These are phyloP conservation scores for Achaetomium macrosporum DNA, from an alignment of 2,329 filamentous ascomycete species.

Conservation along the genomic window DNA sequence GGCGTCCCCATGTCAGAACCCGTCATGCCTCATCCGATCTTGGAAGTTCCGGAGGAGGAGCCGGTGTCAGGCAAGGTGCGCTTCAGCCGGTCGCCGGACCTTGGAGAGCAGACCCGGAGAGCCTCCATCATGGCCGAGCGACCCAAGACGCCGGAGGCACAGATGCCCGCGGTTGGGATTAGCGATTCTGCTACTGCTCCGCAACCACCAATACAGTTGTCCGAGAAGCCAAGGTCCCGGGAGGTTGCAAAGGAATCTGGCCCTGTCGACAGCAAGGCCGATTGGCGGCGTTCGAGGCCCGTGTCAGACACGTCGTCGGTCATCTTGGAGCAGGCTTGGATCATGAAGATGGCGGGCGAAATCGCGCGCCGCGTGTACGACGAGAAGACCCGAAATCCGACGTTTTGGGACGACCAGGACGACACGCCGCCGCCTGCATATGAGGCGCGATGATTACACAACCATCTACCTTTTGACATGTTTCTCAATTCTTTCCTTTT, in stretches of 20 bases:
- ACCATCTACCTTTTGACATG: neutral
- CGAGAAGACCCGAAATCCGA: slow-evolving; percentile 60
- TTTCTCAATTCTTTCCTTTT: slow-evolving; percentile 8
- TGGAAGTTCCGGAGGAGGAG: slow-evolving; percentile 53
- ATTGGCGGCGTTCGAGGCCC: slow-evolving; percentile 29
- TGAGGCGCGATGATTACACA: slow-evolving; percentile 36
- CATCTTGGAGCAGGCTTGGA: slow-evolving; percentile 77
- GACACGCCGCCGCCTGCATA: slow-evolving; percentile 58
- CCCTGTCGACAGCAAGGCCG: slow-evolving; percentile 26
- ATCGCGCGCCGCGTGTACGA: slow-evolving; percentile 84
- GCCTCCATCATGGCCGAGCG: slow-evolving; percentile 32
- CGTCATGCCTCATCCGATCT: slow-evolving; percentile 38
- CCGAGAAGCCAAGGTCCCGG: slow-evolving; percentile 8
- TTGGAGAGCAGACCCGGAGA: slow-evolving; percentile 27
- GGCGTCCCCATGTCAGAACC: slow-evolving; percentile 57
- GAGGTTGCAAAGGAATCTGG: neutral
- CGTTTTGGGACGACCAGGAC: slow-evolving; percentile 50
- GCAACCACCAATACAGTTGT: slow-evolving; percentile 1
- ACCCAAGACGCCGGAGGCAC: slow-evolving; percentile 26
- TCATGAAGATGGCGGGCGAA: slow-evolving; percentile 89
- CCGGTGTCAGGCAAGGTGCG: slow-evolving; percentile 35
- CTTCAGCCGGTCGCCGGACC: slow-evolving; percentile 32
- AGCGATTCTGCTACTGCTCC: slow-evolving; percentile 6
- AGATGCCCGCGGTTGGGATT: slow-evolving; percentile 19
- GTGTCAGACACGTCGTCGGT: slow-evolving; percentile 48